Evolutionary conservation across 2,329 filamentous ascomycete species (phyloP), one percentile per base, ranked within the genome.

Genomic region (Lecanicillium sp.): DNA sequence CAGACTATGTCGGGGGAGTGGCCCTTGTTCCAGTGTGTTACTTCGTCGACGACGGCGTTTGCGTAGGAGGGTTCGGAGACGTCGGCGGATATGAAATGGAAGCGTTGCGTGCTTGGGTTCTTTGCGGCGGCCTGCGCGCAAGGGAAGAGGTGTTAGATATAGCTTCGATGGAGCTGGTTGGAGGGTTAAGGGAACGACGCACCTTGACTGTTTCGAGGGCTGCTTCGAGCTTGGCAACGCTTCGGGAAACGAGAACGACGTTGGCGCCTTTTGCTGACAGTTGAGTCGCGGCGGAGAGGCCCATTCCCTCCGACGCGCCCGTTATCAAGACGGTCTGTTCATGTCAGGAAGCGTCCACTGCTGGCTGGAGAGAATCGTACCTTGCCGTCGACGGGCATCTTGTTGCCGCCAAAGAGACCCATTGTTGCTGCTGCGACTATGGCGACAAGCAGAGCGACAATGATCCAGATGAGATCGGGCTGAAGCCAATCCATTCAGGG

Each of bases 221-320:
- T 28, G 70, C 67, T 48, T 85, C 70, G 17, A 98, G 83, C 58
- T 90, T 94, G 42, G 65, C 65, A 11, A 76, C 67, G 48, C 81
- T 85, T 39, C 92, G 83, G 12, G 90, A 82, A 36, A 95, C 81
- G 47, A 96, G 79, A 45, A 94, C 77, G 40, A 98, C 59, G 59
- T 88, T 86, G 43, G 92, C 90, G 33, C 92, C 92, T 59, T 88
- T 89, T 35, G 74, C 67, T 3, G 90, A 75, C 32, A 98, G 76
- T 48, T 88, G 72, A 37, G 77, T 71, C 5, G 82, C 88, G 15
- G 81, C 76, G 37, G 78, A 78, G 49, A 80, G 78, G 43, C 92
- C 92, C 83, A 95, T 86, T 42, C 92, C 92, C 55, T 95, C 85
- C 1, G 92, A 95, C 22, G 82, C 88, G 33, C 92, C 92, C 1